These are phyloP conservation scores for Syzygium oleosum DNA, from an alignment of 345 rosid genomes.

Conservation along the genomic window DNA sequence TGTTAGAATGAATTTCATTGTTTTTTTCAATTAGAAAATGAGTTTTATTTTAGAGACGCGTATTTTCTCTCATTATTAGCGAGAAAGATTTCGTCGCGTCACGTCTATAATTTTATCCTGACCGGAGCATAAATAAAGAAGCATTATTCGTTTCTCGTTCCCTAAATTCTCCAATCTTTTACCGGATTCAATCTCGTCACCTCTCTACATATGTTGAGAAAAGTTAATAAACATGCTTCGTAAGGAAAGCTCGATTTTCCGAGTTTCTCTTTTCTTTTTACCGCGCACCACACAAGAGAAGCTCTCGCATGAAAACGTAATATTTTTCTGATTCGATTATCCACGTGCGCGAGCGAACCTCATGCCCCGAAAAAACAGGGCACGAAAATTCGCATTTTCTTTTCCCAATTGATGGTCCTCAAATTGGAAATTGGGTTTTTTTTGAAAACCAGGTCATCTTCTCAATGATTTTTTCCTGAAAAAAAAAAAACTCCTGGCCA, in stretches of 20 bases:
- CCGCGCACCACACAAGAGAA: neutral
- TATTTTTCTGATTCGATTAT: neutral
- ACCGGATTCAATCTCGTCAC: neutral
- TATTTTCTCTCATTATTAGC: too few species aligned
- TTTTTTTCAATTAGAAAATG: neutral
- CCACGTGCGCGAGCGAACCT: neutral
- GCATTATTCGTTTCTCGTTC: neutral
- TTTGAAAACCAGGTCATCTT: neutral
- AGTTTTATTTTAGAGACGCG: neutral
- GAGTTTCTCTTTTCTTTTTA: too few species aligned
- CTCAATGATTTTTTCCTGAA: too few species aligned
- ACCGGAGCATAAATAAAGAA: neutral
- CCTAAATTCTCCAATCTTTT: neutral
- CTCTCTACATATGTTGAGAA: neutral
- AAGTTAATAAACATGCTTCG: neutral
- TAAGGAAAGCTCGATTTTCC: too few species aligned
- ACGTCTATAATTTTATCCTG: neutral
- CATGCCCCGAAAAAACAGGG: neutral
- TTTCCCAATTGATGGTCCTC: neutral
- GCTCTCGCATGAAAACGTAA: neutral
- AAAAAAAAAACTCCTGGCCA: too few species aligned
- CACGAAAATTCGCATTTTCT: neutral
- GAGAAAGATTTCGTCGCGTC: neutral
- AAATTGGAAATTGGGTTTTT: neutral
- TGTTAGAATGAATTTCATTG: neutral